phyloP scores from a whole-genome alignment of 2,329 filamentous ascomycete genomes.

The Sphaerostilbella broomeana region DNA sequence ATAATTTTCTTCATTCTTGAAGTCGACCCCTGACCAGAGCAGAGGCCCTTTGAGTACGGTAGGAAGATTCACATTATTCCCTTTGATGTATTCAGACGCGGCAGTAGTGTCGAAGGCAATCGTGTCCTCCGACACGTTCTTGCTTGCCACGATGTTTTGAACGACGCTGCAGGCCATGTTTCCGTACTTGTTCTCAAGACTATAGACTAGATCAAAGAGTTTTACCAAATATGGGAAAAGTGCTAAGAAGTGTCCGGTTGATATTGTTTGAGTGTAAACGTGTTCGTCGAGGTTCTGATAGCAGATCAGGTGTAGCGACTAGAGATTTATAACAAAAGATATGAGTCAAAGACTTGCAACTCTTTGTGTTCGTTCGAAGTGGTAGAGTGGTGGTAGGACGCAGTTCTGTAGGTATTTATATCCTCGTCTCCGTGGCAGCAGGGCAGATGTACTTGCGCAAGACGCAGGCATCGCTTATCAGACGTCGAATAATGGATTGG shows the following conservation, averaged over 20 bases:
- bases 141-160: not conserved
- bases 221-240: too few species aligned
- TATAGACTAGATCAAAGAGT: not conserved
- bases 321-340: not conserved
- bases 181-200: not conserved
- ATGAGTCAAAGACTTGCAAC: slow-evolving; percentile 5
- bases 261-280: too few species aligned
- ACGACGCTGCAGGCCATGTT: not conserved
- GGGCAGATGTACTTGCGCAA: slow-evolving; percentile 4
- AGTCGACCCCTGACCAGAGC: slow-evolving; percentile 15
- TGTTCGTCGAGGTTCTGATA: too few species aligned
- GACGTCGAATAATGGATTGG: slow-evolving; percentile 5
- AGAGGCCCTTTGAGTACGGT: slow-evolving; percentile 11
- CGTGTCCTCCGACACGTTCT: not conserved
- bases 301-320: not conserved
- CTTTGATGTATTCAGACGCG: too few species aligned
- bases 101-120: not conserved
- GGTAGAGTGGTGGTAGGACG: slow-evolving; percentile 10
- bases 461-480: slow-evolving; percentile 11
- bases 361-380: slow-evolving; percentile 9
- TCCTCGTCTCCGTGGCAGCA: slow-evolving; percentile 8
- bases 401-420: slow-evolving; percentile 11
- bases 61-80: slow-evolving; percentile 4
- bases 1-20: slow-evolving; percentile 13
- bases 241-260: too few species aligned